Conservation (phyloP, 2,329 filamentous ascomycete species). For the Emmonsiellopsis sp. region DNA sequence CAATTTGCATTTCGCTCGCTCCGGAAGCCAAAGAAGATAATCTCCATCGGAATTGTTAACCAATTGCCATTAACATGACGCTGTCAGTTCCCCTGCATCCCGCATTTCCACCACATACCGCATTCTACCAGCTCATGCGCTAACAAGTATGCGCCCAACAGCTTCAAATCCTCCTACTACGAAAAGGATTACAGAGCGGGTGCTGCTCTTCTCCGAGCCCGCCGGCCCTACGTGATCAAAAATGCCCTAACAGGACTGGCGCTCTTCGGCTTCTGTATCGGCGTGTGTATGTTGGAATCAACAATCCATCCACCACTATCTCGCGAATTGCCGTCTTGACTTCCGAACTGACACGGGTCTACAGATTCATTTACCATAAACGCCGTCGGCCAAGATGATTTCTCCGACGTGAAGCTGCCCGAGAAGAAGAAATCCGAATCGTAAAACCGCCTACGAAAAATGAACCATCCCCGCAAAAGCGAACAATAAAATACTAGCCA, state of each 20-base stretch:
- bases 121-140: neutral
- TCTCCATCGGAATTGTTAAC: neutral
- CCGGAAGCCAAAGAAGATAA: neutral
- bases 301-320: neutral
- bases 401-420: constrained; percentile 88
- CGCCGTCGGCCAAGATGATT: constrained; percentile 91
- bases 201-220: constrained; percentile 79
- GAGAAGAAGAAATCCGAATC: constrained; percentile 36
- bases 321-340: neutral
- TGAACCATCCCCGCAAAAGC: neutral
- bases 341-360: neutral
- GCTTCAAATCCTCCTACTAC: constrained; percentile 77
- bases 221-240: constrained; percentile 83
- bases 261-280: constrained; percentile 64
- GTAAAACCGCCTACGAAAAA: no score
- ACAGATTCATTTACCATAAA: constrained; percentile 63
- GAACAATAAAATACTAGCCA: neutral
- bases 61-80: neutral
- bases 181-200: constrained; percentile 77
- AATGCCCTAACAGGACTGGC: constrained; percentile 74
- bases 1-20: neutral
- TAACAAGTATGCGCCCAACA: constrained; percentile 16
- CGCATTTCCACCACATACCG: neutral
- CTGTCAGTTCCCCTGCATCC: neutral
- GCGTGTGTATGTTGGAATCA: constrained; percentile 66